Percentiles rank a stretch among this genome's conserved stretches.
These are phyloP conservation scores for Termitomyces sp. DNA, from an alignment of 768 basidiomycete species.

Conservation along the genomic window DNA sequence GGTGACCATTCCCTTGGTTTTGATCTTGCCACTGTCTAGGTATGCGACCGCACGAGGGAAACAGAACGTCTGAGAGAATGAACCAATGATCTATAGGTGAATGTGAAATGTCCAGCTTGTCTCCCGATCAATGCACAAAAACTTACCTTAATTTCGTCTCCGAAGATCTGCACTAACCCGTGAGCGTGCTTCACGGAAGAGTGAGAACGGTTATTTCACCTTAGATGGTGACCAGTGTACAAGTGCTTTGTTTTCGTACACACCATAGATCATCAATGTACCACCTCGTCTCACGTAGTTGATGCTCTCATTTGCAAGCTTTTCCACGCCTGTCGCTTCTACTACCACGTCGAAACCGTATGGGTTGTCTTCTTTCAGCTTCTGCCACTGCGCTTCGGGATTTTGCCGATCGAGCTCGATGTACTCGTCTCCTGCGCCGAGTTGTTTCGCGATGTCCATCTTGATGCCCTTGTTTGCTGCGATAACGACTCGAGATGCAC, in stretches of 20 bases:
- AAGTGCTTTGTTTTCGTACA: slow-evolving; percentile 81
- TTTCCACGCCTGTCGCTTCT: slow-evolving; percentile 71
- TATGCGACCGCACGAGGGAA: slow-evolving; percentile 91
- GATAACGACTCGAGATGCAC: slow-evolving; percentile 75
- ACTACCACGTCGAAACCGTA: slow-evolving; percentile 87
- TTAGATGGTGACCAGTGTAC: slow-evolving; percentile 87
- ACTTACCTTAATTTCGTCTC: slow-evolving; percentile 46
- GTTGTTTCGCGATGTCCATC: slow-evolving; percentile 78
- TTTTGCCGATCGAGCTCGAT: slow-evolving; percentile 77
- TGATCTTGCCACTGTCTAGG: slow-evolving; percentile 83
- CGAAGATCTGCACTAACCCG: slow-evolving; percentile 56
- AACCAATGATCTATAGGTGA: slow-evolving; percentile 70
- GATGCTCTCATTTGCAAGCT: slow-evolving; percentile 83
- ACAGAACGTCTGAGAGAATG: slow-evolving; percentile 85
- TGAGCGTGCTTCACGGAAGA: not conserved
- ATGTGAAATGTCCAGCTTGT: not conserved
- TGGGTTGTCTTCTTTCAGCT: slow-evolving; percentile 76
- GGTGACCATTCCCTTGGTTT: slow-evolving; percentile 70
- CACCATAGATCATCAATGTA: slow-evolving; percentile 86
- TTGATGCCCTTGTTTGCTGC: slow-evolving; percentile 91
- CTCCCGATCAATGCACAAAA: not conserved
- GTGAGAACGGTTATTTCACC: not conserved
- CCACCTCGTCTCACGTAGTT: slow-evolving; percentile 86
- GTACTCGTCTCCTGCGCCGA: slow-evolving; percentile 82
- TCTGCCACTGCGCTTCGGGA: slow-evolving; percentile 75